Base-by-base conservation (phyloP, 2,329 filamentous ascomycete genomes). In the Phaeosphaeriaceae sp. region DNA sequence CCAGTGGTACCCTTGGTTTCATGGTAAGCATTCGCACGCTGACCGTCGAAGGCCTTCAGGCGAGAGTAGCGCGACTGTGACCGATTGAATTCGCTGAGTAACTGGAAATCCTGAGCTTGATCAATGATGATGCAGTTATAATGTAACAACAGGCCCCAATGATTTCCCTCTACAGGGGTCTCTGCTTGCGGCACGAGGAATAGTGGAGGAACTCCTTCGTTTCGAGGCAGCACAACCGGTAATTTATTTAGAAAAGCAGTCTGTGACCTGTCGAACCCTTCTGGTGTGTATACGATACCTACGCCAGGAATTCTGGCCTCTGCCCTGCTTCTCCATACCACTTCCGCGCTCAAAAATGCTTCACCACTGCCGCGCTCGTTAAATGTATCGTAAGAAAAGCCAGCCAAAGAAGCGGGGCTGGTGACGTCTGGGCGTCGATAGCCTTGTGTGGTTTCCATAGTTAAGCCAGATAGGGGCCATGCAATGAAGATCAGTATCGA, bases 111-210 rank as follows among this genome's bases (percentile, higher is more conserved):
- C n/a, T n/a, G n/a, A n/a, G n/a, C n/a, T n/a, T n/a, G n/a, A n/a
- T n/a, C n/a, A n/a, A n/a, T n/a, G n/a, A n/a, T n/a, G n/a, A n/a
- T 58, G 42, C 56, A 58, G 22, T 58, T 51, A 31, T 54, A 58
- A 19, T 58, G 56, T 27, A 58, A 10, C 15, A 58, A 44, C 24
- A 58, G 31, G 10, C 51, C 56, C 56, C 56, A 58, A n/a, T 21
- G 24, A 1, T 24, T 51, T 9, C 51, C 51, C n/a, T 58, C 56
- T n/a, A 58, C 54, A n/a, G 56, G 56, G 17, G 21, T 51, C 6
- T 51, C 42, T 10, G 47, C 48, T 31, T 54, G 56, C 7, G 56
- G 40, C 7, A 51, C 46, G 17, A 58, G 25, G 36, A 58, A 58
- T 0, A 52, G n/a, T 19, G 22, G 1, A 2, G 19, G 25, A 2